Conservation (phyloP, 2,329 filamentous ascomycete species). For the Penicillium palitans region DNA sequence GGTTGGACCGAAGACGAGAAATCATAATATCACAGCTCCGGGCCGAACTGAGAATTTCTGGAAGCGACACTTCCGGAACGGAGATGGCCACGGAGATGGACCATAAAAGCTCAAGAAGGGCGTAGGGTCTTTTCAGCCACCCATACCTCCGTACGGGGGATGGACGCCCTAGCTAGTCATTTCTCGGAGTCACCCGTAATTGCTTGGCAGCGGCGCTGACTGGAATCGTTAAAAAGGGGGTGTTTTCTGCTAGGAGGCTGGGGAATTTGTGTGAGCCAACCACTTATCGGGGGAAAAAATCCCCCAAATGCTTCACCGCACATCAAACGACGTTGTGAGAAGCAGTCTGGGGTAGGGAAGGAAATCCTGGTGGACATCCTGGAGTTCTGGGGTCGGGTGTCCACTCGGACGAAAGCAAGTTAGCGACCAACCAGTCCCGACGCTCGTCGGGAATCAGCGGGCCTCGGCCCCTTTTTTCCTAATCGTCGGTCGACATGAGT, state of each 20-base stretch:
- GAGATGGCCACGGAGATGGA: neutral
- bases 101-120: neutral
- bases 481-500: neutral
- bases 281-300: neutral
- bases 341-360: neutral
- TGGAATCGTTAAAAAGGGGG: neutral
- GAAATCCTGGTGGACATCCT: neutral
- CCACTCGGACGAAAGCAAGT: neutral
- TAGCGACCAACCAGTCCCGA: neutral
- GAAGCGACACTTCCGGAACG: neutral
- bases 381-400: neutral
- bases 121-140: neutral
- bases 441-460: neutral
- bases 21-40: neutral
- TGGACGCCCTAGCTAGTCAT: neutral
- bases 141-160: neutral
- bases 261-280: neutral
- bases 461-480: neutral
- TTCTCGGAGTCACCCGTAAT: neutral
- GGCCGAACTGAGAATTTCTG: slow-evolving; percentile 1
- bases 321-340: neutral
- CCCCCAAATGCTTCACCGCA: neutral
- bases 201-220: neutral
- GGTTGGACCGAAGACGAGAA: slow-evolving; percentile 4
- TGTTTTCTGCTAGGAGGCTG: neutral